phyloP scores from a whole-genome alignment of 441 rosid genomes.

The Pelargonium citronellum region DNA sequence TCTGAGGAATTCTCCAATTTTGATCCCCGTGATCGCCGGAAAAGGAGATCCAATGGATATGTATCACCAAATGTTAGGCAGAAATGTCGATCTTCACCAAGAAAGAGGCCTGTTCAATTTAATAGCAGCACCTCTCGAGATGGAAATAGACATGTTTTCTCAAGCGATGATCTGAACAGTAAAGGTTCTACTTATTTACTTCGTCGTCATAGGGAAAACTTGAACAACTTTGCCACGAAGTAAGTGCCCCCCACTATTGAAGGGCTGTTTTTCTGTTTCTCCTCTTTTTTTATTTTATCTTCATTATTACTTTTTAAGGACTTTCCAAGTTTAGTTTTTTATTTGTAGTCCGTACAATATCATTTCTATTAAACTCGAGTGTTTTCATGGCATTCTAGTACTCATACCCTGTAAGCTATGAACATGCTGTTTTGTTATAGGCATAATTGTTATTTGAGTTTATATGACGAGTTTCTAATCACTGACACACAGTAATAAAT shows the following conservation, averaged over 20 bases:
- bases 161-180: slow-evolving; percentile 25
- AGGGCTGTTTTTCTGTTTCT: not conserved
- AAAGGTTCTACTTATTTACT: slow-evolving; percentile 28
- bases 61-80: slow-evolving; percentile 23
- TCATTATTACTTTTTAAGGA: not conserved
- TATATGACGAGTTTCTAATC: not conserved
- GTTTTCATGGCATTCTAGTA: not conserved
- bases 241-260: not conserved
- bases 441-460: not conserved
- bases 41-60: slow-evolving; percentile 28
- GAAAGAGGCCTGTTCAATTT: slow-evolving; percentile 23
- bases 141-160: slow-evolving; percentile 19
- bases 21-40: slow-evolving; percentile 27
- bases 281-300: too few relatives aligned
- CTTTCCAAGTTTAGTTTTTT: not conserved
- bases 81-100: slow-evolving; percentile 32
- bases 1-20: slow-evolving; percentile 35
- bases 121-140: slow-evolving; percentile 25
- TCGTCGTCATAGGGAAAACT: slow-evolving; percentile 22
- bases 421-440: not conserved
- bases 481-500: not conserved
- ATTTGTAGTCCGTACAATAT: not conserved
- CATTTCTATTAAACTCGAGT: not conserved
- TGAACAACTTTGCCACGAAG: not conserved
- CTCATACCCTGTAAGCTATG: not conserved